Evolutionary conservation across 305 asterid species (phyloP).

Genomic region (Andrographis paniculata): DNA sequence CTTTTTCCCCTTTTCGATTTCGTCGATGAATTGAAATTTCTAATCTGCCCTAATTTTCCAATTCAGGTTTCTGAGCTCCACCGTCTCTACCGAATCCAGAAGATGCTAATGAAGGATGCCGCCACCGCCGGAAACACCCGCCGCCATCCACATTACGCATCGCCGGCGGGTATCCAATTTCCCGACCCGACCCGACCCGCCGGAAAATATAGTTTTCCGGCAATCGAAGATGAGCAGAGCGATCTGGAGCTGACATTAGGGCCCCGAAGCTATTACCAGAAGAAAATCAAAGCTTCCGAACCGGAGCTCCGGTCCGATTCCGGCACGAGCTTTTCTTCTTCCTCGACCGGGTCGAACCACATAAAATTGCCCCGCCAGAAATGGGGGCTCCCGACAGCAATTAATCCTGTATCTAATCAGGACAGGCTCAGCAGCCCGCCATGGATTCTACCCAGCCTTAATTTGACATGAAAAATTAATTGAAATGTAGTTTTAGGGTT

Average conservation of each 20-base stretch:
- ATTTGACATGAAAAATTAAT: background rate
- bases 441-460: background rate
- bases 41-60: background rate
- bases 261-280: background rate
- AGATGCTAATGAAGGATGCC: slow-evolving; percentile 34
- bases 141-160: background rate
- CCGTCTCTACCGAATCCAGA: slow-evolving; percentile 40
- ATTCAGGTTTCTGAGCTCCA: slow-evolving; percentile 38
- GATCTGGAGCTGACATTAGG: slow-evolving; percentile 2
- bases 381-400: background rate
- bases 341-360: background rate
- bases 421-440: background rate
- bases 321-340: background rate
- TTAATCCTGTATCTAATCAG: background rate
- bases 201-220: background rate
- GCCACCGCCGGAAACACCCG: slow-evolving; percentile 11
- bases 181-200: background rate
- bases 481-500: too few relatives aligned
- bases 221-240: background rate
- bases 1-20: background rate
- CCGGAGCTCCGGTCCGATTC: background rate
- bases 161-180: too few relatives aligned
- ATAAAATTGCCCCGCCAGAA: background rate
- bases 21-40: too few relatives aligned
- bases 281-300: background rate